A percentile compares a stretch with the other conserved stretches of the same genome.
phyloP scores from a whole-genome alignment of 768 basidiomycete genomes.

The Sutorius australiensis region DNA sequence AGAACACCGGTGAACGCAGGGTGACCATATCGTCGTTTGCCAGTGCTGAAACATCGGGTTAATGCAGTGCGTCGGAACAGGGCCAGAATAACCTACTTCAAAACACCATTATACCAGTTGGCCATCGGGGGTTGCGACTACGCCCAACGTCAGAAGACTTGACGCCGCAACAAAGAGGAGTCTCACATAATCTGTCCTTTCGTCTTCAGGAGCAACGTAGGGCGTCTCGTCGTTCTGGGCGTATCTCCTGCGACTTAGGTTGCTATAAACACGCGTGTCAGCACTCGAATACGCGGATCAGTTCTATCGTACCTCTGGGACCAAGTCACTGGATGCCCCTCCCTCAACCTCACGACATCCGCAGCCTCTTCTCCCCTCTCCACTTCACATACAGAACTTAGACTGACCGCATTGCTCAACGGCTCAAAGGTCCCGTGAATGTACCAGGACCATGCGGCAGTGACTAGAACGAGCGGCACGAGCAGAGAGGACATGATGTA shows the following conservation, averaged over 20 bases:
- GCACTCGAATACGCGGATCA: background rate
- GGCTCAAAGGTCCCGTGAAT: slow-evolving; percentile 64
- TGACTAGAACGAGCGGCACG: slow-evolving; percentile 71
- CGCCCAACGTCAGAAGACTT: slow-evolving; percentile 6
- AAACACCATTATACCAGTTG: slow-evolving; percentile 88
- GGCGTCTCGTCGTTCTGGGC: slow-evolving; percentile 91
- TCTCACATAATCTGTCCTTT: slow-evolving; percentile 81
- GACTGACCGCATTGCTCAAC: slow-evolving; percentile 76
- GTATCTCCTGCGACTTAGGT: slow-evolving; percentile 82
- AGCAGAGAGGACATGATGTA: slow-evolving; percentile 60
- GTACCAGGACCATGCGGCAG: slow-evolving; percentile 78
- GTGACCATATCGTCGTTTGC: slow-evolving; percentile 90
- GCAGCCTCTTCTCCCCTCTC: slow-evolving; percentile 84
- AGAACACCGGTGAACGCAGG: slow-evolving; percentile 92
- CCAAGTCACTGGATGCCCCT: slow-evolving; percentile 84
- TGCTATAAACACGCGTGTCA: slow-evolving; percentile 40
- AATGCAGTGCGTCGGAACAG: background rate
- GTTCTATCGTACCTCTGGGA: slow-evolving; percentile 65
- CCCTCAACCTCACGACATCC: slow-evolving; percentile 68
- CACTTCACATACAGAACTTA: slow-evolving; percentile 86
- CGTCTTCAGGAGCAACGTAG: slow-evolving; percentile 94
- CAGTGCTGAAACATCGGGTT: slow-evolving; percentile 55
- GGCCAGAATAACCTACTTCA: slow-evolving; percentile 56
- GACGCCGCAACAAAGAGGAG: background rate
- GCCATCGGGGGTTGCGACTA: slow-evolving; percentile 97